These are phyloP conservation scores for Paxillus rubicundulus DNA, from an alignment of 768 basidiomycete genomes.

Conservation along the genomic window DNA sequence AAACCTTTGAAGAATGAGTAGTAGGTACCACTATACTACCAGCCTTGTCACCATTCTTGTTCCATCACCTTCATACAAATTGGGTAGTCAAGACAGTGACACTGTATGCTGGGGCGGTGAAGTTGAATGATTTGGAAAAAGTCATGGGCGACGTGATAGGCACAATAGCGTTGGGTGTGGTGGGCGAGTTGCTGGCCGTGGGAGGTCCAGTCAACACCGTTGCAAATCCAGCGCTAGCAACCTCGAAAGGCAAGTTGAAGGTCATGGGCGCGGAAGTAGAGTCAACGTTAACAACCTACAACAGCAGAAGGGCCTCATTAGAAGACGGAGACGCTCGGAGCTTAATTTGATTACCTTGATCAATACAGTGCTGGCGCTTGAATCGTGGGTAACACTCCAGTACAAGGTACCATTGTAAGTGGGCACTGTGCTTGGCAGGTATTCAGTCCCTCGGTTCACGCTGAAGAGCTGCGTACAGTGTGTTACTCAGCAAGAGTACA, in stretches of 20 bases:
- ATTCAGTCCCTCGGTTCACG: conserved; percentile 57
- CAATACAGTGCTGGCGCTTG: conserved; percentile 36
- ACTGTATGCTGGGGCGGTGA: conserved; percentile 49
- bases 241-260: conserved; percentile 55
- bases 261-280: conserved; percentile 39
- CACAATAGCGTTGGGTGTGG: conserved; percentile 43
- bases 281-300: conserved; percentile 54
- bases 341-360: conserved; percentile 50
- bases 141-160: conserved; percentile 45
- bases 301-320: not conserved
- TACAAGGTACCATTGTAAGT: conserved; percentile 44
- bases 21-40: not conserved
- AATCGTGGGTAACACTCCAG: conserved; percentile 54
- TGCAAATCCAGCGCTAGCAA: conserved; percentile 42
- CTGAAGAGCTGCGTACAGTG: conserved; percentile 52
- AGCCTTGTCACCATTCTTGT: not conserved
- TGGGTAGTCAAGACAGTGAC: conserved; percentile 33
- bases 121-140: conserved; percentile 53
- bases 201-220: conserved; percentile 50
- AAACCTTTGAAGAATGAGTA: not conserved
- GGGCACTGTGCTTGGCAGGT: conserved; percentile 62
- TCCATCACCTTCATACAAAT: conserved; percentile 1
- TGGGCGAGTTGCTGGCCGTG: conserved; percentile 55
- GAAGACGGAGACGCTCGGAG: not conserved
- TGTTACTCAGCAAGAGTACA: not conserved